Conservation (phyloP, 768 basidiomycete species). For the Boletus bicolor region DNA sequence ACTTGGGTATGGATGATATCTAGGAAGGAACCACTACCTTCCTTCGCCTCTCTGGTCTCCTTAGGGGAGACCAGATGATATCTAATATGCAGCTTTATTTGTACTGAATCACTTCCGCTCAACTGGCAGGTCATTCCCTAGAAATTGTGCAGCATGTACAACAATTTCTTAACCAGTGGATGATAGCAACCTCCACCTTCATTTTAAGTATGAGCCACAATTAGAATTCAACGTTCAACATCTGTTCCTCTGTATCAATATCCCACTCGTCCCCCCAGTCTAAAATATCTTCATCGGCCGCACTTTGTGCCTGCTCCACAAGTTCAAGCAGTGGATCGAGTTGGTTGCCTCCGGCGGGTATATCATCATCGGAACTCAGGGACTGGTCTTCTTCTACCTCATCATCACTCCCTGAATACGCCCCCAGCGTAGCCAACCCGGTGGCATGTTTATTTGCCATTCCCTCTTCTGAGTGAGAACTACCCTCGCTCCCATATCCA, state of each 20-base stretch:
- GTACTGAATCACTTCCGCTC: neutral
- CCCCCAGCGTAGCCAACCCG: conserved; percentile 24
- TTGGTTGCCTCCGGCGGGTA: conserved; percentile 4
- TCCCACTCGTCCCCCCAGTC: conserved; percentile 34
- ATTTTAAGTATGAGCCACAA: neutral
- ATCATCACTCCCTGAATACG: conserved; percentile 24
- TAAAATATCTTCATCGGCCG: conserved; percentile 28
- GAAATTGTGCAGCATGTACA: conserved; percentile 1
- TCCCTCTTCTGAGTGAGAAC: conserved; percentile 34
- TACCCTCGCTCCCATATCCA: conserved; percentile 55
- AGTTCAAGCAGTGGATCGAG: conserved; percentile 26
- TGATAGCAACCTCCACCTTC: neutral
- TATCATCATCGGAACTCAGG: conserved; percentile 16
- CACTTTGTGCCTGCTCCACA: conserved; percentile 19
- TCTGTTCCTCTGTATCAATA: conserved; percentile 10
- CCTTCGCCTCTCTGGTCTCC: neutral
- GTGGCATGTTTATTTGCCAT: neutral
- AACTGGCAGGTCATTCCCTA: neutral
- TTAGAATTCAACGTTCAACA: neutral
- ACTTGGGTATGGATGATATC: conserved; percentile 86
- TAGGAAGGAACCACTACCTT: conserved; percentile 32
- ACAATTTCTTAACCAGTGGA: neutral
- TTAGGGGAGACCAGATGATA: neutral
- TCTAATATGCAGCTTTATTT: neutral
- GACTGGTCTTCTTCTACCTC: conserved; percentile 16